A percentile compares a stretch with the other conserved stretches of the same genome.
Conservation (phyloP, 2,329 filamentous ascomycete species). For the Pestalotiopsis sp. region DNA sequence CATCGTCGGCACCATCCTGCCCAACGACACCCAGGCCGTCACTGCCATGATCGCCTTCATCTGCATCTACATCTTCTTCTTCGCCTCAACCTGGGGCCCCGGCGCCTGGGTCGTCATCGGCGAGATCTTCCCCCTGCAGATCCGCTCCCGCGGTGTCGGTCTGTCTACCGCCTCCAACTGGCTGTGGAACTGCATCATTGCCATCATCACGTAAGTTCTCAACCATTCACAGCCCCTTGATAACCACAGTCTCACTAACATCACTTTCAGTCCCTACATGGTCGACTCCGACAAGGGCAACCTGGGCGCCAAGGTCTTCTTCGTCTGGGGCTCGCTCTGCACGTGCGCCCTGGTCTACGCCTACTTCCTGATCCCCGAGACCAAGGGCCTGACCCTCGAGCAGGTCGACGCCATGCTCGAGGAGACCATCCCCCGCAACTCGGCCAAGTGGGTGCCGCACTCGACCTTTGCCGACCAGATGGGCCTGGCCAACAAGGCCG, state of each 20-base stretch:
- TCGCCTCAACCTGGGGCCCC: conserved; percentile 76
- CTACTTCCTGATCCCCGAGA: conserved; percentile 68
- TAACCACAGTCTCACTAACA: background rate
- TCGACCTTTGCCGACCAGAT: conserved; percentile 67
- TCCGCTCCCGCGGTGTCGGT: conserved; percentile 72
- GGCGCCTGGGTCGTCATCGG: conserved; percentile 71
- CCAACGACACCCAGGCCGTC: conserved; percentile 37
- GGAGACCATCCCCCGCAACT: conserved; percentile 78
- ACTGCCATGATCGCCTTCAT: conserved; percentile 72
- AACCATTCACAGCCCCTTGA: no score
- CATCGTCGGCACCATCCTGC: conserved; percentile 51
- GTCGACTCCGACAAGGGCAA: conserved; percentile 53
- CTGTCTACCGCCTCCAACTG: conserved; percentile 75
- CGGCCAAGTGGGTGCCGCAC: conserved; percentile 74
- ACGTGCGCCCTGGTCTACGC: conserved; percentile 57
- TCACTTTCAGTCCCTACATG: conserved; percentile 60
- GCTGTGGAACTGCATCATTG: conserved; percentile 67
- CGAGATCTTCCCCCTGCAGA: conserved; percentile 76
- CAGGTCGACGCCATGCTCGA: conserved; percentile 89
- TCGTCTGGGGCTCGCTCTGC: conserved; percentile 66
- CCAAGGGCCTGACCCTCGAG: conserved; percentile 69
- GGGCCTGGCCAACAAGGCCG: conserved; percentile 44
- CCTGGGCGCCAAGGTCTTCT: conserved; percentile 50
- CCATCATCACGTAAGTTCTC: conserved; percentile 55
- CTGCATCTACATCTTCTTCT: conserved; percentile 80